Conservation (phyloP, 257 asterid genomes). For the Fraxinus americana region DNA sequence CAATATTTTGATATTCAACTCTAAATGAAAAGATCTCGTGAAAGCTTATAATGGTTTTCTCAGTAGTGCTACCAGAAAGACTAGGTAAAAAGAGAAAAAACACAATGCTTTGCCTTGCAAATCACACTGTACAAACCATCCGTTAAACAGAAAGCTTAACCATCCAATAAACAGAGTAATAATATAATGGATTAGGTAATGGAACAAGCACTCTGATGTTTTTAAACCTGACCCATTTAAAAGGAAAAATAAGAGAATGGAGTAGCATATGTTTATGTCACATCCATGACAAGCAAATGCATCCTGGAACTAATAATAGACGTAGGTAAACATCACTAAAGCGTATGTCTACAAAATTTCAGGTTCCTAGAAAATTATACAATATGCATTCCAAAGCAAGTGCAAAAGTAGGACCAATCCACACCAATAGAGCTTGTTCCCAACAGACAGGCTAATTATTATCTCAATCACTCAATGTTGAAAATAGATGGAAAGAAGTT, state of each 20-base stretch:
- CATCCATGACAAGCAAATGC: background rate
- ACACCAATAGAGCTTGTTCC: background rate
- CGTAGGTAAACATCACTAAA: background rate
- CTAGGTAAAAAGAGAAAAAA: background rate
- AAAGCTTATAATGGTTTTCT: background rate
- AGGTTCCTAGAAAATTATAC: background rate
- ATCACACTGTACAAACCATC: background rate
- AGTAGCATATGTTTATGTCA: background rate
- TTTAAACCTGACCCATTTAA: background rate
- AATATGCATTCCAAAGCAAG: conserved; percentile 1
- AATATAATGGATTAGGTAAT: background rate
- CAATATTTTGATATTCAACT: background rate
- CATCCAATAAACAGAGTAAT: background rate
- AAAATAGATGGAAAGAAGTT: background rate
- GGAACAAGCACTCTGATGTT: background rate
- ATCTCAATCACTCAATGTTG: too few relatives aligned
- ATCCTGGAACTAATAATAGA: background rate
- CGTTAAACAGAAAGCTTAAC: background rate
- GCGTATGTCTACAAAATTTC: background rate
- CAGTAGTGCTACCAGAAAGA: background rate
- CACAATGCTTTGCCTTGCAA: background rate
- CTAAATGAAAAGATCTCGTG: background rate
- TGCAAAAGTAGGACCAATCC: background rate
- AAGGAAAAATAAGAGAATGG: background rate
- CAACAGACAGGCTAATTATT: background rate